Evolutionary conservation across 2,329 filamentous ascomycete genomes (phyloP), one percentile per base, ranked within the genome.

Genomic region (Apiospora arundinis): DNA sequence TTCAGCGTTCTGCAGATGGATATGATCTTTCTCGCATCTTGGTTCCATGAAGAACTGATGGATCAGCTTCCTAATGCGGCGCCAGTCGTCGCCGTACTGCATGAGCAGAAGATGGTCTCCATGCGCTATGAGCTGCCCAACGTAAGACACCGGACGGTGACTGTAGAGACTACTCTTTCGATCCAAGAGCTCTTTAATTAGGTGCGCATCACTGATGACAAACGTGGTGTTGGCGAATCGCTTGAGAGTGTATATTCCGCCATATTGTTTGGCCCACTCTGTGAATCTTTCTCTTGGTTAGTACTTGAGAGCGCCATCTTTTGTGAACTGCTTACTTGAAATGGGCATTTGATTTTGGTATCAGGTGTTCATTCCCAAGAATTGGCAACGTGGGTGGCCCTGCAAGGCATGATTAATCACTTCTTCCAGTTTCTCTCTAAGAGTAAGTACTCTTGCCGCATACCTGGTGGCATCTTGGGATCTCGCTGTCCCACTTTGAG

Each of bases 51-150:
- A 81, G 71, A 82, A 78, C 68, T 85, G 82, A 70, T 86, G 83
- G 11, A 86, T 76, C 4, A 85, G 74, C 71, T 83, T 85, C n/a
- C 87, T 80, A n/a, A 82, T 80, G 4, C 74, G 78, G 8, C 84
- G 78, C 86, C 86, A 88, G n/a, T 76, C 78, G 16, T 81, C 77
- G 0, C 83, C 83, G 67, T 86, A 85, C 46, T 84, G 76, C 82
- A 87, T 86, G 4, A 86, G 76, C 1, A 74, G 70, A 8, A 74
- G 71, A 74, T 87, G 85, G 72, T 87, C 82, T 4, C 85, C 84
- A 3, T 80, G 77, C 2, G 83, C 83, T 67, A 87, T 85, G 37
- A 87, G 75, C 0, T 80, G 21, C 8, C 23, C 78, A 12, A 87
- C 82, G 70, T 84, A 83, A 0, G 80, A 83, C 0, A 76, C 74